Evolutionary conservation across 1,284 basidiomycete genomes (phyloP).

Genomic region (Phellinidium pouzarii): DNA sequence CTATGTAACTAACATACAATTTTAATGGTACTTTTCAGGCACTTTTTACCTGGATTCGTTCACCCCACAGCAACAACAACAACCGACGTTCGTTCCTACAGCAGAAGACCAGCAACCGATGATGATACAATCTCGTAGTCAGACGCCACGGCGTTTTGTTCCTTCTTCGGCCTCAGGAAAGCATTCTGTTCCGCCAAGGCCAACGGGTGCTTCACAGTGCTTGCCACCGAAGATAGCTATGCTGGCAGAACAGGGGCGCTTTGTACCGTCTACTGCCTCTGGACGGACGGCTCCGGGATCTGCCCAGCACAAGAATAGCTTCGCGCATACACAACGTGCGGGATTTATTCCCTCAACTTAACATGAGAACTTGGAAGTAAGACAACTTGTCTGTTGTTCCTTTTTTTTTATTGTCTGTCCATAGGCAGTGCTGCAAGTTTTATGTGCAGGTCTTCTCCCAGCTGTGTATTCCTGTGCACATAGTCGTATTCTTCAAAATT

Average conservation of each 20-base stretch:
- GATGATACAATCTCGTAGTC: neutral
- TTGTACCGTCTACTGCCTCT: neutral
- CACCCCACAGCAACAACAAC: neutral
- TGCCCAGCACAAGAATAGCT: neutral
- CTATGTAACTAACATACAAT: too few relatives aligned
- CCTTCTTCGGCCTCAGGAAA: neutral
- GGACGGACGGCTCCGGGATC: neutral
- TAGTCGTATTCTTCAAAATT: too few relatives aligned
- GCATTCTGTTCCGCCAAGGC: slow-evolving; percentile 1
- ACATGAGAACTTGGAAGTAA: neutral
- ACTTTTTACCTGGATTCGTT: neutral
- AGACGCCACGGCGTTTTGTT: slow-evolving; percentile 7
- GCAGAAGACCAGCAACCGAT: neutral
- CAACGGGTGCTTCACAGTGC: neutral
- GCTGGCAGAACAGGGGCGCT: neutral
- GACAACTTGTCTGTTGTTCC: too few relatives aligned
- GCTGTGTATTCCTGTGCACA: too few relatives aligned
- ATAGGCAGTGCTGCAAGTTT: too few relatives aligned
- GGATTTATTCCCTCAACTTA: neutral
- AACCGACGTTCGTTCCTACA: neutral
- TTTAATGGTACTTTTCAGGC: neutral
- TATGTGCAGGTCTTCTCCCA: too few relatives aligned
- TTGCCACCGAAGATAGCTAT: neutral
- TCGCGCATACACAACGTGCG: neutral
- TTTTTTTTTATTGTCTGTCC: too few relatives aligned